Evolutionary conservation across 2,329 filamentous ascomycete genomes (phyloP).

Genomic region (Nothophaeocryptopus gaeumannii): DNA sequence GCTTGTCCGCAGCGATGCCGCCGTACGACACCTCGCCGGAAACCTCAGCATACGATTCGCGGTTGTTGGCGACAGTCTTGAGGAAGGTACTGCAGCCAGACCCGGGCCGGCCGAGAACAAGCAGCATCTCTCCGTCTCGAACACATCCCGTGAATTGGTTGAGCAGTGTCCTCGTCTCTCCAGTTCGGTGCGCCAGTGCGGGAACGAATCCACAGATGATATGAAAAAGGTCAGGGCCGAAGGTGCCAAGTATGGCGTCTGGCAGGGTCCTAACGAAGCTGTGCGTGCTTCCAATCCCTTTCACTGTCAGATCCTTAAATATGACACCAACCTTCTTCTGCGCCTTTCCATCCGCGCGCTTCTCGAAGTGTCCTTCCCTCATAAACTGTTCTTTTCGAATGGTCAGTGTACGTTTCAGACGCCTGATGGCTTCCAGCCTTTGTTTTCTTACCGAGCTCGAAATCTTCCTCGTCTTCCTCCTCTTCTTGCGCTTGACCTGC

Average conservation of each 20-base stretch:
- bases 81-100: slow-evolving; percentile 74
- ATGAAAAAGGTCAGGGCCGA: slow-evolving; percentile 74
- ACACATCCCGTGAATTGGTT: slow-evolving; percentile 67
- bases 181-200: slow-evolving; percentile 48
- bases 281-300: slow-evolving; percentile 64
- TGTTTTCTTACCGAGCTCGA: slow-evolving; percentile 68
- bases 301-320: slow-evolving; percentile 73
- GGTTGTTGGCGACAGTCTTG: slow-evolving; percentile 70
- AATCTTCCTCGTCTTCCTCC: slow-evolving; percentile 52
- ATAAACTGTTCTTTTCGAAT: no score
- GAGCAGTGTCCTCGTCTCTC: slow-evolving; percentile 56
- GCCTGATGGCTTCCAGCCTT: neutral
- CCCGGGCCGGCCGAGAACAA: slow-evolving; percentile 70
- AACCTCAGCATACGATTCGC: slow-evolving; percentile 63
- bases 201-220: slow-evolving; percentile 58
- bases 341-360: slow-evolving; percentile 63
- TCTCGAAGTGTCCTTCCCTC: slow-evolving; percentile 72
- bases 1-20: slow-evolving; percentile 65
- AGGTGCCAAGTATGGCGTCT: slow-evolving; percentile 71
- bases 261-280: slow-evolving; percentile 71
- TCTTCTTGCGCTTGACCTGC: slow-evolving; percentile 44
- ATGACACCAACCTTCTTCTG: slow-evolving; percentile 76
- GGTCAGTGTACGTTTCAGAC: neutral
- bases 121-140: slow-evolving; percentile 64
- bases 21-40: slow-evolving; percentile 70